A percentile compares a stretch with the other conserved stretches of the same genome.
These are phyloP conservation scores for Naganishia onofrii DNA, from an alignment of 768 basidiomycete species.

Conservation along the genomic window DNA sequence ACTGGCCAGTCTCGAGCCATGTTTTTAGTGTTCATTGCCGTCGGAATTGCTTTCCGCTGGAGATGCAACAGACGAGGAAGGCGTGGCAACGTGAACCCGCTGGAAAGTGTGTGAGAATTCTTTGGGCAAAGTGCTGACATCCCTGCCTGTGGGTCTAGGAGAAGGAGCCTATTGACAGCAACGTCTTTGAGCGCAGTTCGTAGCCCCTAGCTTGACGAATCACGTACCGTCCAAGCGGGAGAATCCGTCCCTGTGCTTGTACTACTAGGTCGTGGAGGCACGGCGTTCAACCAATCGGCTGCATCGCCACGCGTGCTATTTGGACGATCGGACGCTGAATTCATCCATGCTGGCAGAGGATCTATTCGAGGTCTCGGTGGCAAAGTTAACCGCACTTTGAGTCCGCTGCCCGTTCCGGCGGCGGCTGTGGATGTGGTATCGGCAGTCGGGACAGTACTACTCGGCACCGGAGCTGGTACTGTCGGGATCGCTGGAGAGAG, in stretches of 20 bases:
- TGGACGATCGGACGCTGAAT: not conserved
- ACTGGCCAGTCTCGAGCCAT: not conserved
- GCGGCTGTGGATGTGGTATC: not conserved
- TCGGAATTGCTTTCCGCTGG: constrained; percentile 13
- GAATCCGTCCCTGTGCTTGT: constrained; percentile 1
- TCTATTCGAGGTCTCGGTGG: constrained; percentile 17
- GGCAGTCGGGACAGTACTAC: not conserved
- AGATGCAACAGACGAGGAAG: constrained; percentile 9
- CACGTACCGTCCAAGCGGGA: constrained; percentile 9
- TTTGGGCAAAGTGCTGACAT: not conserved
- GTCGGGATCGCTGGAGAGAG: not conserved
- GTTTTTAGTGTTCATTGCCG: not conserved
- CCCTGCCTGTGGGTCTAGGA: not conserved
- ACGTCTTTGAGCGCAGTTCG: no score
- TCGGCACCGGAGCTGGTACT: not conserved
- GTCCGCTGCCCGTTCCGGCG: not conserved
- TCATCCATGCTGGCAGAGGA: constrained; percentile 18
- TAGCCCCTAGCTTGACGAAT: no score
- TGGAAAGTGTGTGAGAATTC: constrained; percentile 10
- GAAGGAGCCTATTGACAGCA: not conserved
- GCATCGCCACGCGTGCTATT: not conserved
- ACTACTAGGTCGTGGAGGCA: not conserved
- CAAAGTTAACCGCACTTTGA: not conserved
- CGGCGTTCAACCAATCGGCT: constrained; percentile 3
- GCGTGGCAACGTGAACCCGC: constrained; percentile 15